Evolutionary conservation across 257 asterid species (phyloP).

Genomic region (Solanum pimpinellifolium): DNA sequence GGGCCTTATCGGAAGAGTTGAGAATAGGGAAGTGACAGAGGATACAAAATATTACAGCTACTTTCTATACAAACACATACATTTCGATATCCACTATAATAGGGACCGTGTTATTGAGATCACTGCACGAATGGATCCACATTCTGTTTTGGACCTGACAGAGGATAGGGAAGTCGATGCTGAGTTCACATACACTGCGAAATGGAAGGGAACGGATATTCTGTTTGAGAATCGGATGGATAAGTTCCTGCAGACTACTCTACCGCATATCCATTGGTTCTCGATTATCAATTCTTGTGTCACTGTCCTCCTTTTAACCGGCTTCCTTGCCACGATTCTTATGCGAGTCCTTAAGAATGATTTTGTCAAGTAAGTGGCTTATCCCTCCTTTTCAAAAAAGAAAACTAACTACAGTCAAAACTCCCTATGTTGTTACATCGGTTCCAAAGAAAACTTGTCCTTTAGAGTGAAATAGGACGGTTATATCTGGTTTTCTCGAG

Average conservation of each 20-base stretch:
- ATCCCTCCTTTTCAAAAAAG: neutral
- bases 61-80: slow-evolving; percentile 53
- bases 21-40: slow-evolving; percentile 43
- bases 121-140: slow-evolving; percentile 59
- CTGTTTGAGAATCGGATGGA: slow-evolving; percentile 70
- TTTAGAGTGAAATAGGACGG: neutral
- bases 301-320: slow-evolving; percentile 54
- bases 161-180: slow-evolving; percentile 51
- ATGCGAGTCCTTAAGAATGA: slow-evolving; percentile 67
- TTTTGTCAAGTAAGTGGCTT: slow-evolving; percentile 48
- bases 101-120: slow-evolving; percentile 68
- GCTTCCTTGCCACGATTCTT: slow-evolving; percentile 55
- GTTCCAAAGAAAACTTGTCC: neutral
- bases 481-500: neutral
- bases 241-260: slow-evolving; percentile 41
- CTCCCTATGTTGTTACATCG: neutral
- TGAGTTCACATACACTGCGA: slow-evolving; percentile 47
- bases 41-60: slow-evolving; percentile 58
- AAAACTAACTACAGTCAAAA: too few species aligned
- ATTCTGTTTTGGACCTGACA: slow-evolving; percentile 51
- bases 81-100: slow-evolving; percentile 50
- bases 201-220: slow-evolving; percentile 49
- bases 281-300: slow-evolving; percentile 66
- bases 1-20: slow-evolving; percentile 72
- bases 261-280: slow-evolving; percentile 67